Base-by-base conservation (phyloP, 306 rosid genomes). In the Cicer judaicum region DNA sequence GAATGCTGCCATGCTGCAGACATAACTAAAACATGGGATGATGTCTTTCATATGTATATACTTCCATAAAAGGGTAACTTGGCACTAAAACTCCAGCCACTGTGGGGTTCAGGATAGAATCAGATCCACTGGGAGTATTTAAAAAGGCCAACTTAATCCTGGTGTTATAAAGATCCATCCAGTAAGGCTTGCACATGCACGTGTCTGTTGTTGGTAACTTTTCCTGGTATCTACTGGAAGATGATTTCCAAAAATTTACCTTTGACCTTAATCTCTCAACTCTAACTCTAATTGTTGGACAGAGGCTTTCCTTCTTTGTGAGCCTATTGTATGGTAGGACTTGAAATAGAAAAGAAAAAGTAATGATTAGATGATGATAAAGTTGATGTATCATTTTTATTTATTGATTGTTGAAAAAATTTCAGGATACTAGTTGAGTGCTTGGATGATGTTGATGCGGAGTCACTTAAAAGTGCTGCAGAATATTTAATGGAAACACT, bases 391-490 rank as follows among this genome's bases (percentile, higher is more conserved):
- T 57, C 60, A 29, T 57, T 38, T 50, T 57, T 52, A 74, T 71
- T 39, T 65, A 41, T 68, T 54, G 47, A 43, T 74, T 50, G 55
- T 36, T 53, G 47, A 76, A 67, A 55, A 38, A 75, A 2, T 80
- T 40, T 43, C 87, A 91, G 97, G 84, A 86, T 94, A 73, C 84
- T 94, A 52, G 97, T 94, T 10, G 97, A 91, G 77, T 86, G 78
- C 85, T 79, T 91, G 89, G 97, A 88, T 44, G 97, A 90, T 29
- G 85, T 81, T 14, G 98, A 94, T 72, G 91, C 95, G 1, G 95
- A 88, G 79, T 88, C 98, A 57, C 93, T 94, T 10, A 94, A 88
- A 79, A 86, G 85, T 53, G 98, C 96, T 1, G 93, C 97, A 0
- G 96, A 91, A 79, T 88, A 85, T 89, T 86, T 94, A 77, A 79